Percentiles rank a stretch among this genome's conserved stretches.
These are phyloP conservation scores for Fusarium solani-melongenae DNA, from an alignment of 2,329 filamentous ascomycete genomes.

Conservation along the genomic window DNA sequence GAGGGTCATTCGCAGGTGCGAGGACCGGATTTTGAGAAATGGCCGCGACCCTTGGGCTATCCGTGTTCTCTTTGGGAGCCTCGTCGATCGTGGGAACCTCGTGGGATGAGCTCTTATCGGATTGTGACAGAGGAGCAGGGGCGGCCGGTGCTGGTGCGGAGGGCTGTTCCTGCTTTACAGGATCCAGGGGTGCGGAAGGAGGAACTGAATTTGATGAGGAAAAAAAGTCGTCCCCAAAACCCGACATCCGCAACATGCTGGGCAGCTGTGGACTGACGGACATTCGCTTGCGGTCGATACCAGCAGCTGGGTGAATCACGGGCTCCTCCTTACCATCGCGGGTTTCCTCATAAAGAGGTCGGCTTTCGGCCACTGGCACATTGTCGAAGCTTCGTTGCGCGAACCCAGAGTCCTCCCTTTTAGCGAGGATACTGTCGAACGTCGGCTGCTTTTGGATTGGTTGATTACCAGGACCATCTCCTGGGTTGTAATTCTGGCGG, in stretches of 20 bases:
- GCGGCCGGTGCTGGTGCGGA: background rate
- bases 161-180: constrained; percentile 26
- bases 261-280: constrained; percentile 69
- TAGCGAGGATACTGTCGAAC: constrained; percentile 35
- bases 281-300: constrained; percentile 45
- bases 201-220: constrained; percentile 45
- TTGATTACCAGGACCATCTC: constrained; percentile 5
- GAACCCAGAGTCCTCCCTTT: constrained; percentile 22
- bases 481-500: constrained; percentile 5
- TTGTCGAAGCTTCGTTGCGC: background rate
- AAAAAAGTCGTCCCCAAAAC: constrained; percentile 70
- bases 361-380: background rate
- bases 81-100: constrained; percentile 15
- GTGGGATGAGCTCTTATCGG: background rate
- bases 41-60: background rate
- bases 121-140: background rate
- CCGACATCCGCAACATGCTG: constrained; percentile 67
- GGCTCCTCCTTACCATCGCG: constrained; percentile 10
- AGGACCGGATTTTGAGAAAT: constrained; percentile 13
- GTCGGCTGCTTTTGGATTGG: constrained; percentile 32
- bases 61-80: constrained; percentile 1
- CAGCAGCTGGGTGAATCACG: constrained; percentile 18
- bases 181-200: constrained; percentile 13
- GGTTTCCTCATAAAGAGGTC: constrained; percentile 3
- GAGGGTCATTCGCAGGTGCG: constrained; percentile 33